Evolutionary conservation across 75 land plant genomes (phyloP), one percentile per base, ranked within the genome.

Genomic region (Isoetes taiwanensis): DNA sequence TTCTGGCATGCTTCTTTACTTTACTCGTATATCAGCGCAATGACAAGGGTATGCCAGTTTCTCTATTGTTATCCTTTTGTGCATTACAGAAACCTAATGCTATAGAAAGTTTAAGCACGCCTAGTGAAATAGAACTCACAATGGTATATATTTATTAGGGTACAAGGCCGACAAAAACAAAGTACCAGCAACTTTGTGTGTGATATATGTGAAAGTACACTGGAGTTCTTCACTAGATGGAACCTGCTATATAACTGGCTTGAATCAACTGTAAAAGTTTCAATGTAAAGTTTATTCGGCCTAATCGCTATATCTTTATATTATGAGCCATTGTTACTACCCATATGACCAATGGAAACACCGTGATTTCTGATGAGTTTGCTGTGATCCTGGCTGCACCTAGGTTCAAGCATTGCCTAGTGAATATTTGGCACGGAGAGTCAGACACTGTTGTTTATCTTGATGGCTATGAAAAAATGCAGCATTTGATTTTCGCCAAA

Each of bases 1-100:
- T 42, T 85, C 83, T n/a, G 88, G 84, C 58, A 57, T 90, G 32
- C 30, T 90, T 24, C 82, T 85, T 72, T 86, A 90, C 40, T 59
- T 90, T 81, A 85, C 58, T n/a, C 90, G 96, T 62, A 81, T 81
- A 25, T 90, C 96, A 42, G n/a, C 86, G 90, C n/a, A 54, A 80
- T 90, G 86, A 72, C 96, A 72, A 75, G 96, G 78, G 96, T 90
- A 84, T 57, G 30, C 39, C 16, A 3, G n/a, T n/a, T n/a, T n/a
- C n/a, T 61, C 17, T 25, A n/a, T n/a, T n/a, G n/a, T n/a, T n/a
- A n/a, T n/a, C n/a, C n/a, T n/a, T n/a, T n/a, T n/a, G n/a, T n/a
- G n/a, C n/a, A n/a, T n/a, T n/a, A n/a, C n/a, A n/a, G n/a, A n/a
- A n/a, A n/a, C n/a, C n/a, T n/a, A n/a, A n/a, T n/a, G n/a, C n/a